Evolutionary conservation across 257 asterid genomes (phyloP), one percentile per base, ranked within the genome.

Genomic region (Rubia yunnanensis): DNA sequence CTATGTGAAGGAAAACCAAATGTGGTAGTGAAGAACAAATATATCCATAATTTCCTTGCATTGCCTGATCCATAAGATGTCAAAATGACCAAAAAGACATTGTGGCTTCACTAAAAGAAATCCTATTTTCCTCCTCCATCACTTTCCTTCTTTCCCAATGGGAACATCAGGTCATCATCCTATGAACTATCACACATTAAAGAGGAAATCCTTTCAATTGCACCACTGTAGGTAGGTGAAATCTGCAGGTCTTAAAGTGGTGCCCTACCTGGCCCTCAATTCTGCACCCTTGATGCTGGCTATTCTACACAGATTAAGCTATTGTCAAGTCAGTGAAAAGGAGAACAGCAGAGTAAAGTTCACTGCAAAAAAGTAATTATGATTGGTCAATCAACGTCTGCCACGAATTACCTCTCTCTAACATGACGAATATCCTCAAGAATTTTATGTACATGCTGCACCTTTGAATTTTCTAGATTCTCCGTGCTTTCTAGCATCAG

Each of bases 321-420:
- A 63, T 57, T 56, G 59, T 39, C 58, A 69, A 30, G 67, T 41
- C 24, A 28, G 20, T 20, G 31, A 18, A 39, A 27, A 69, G 36
- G 49, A 66, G n/a, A 58, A 34, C 20, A 48, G 28, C 35, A 3
- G 10, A 6, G 49, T 11, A 34, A 7, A 24, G 48, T 50, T 44
- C 35, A 56, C 24, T 23, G 26, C 41, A 6, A 24, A 24, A 52
- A 68, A 50, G 31, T n/a, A n/a, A n/a, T 27, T 10, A 63, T 35
- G 8, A 70, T 30, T 23, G 20, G 23, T 18, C 9, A 20, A 71
- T 56, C 52, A 64, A 41, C 17, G 64, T 24, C 7, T 65, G 26
- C 17, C 34, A 54, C 18, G 48, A 28, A 53, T 70, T 71, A 92
- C 98, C 95, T 92, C 64, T 77, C 86, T 83, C 98, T 81, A 61